Evolutionary conservation across 2,329 filamentous ascomycete species (phyloP).

Genomic region (Cercospora zeina): DNA sequence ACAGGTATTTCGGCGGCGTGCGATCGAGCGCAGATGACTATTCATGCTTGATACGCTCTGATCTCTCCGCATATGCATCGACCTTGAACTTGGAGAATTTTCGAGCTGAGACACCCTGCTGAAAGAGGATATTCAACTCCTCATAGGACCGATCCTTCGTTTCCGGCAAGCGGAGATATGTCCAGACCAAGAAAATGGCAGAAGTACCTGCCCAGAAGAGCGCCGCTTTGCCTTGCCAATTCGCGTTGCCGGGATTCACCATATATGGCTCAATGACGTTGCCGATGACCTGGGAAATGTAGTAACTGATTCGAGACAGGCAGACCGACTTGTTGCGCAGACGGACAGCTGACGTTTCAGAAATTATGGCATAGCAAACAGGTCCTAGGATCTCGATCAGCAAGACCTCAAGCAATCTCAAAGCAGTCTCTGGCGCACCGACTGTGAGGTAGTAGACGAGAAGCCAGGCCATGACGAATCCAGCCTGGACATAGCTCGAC

Average conservation of each 20-base stretch:
- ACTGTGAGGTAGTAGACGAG: conserved; percentile 36
- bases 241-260: conserved; percentile 38
- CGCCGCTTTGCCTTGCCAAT: conserved; percentile 44
- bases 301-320: conserved; percentile 38
- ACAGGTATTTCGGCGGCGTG: not conserved
- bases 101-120: conserved; percentile 39
- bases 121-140: conserved; percentile 47
- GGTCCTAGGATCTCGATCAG: conserved; percentile 33
- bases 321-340: conserved; percentile 38
- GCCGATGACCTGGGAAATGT: conserved; percentile 38
- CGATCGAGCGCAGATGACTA: not conserved
- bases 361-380: conserved; percentile 38
- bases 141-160: conserved; percentile 45
- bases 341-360: conserved; percentile 36
- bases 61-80: conserved; percentile 24
- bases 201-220: conserved; percentile 45
- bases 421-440: not conserved
- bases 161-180: conserved; percentile 44
- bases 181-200: conserved; percentile 40
- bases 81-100: conserved; percentile 36
- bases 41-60: conserved; percentile 15
- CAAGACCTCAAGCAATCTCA: not conserved
- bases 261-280: conserved; percentile 42
- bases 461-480: conserved; percentile 34
- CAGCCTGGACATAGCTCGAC: conserved; percentile 41